Percentiles rank a stretch among this genome's conserved stretches.
These are phyloP conservation scores for Juglanconis sp. DNA, from an alignment of 2,329 filamentous ascomycete species.

Conservation along the genomic window DNA sequence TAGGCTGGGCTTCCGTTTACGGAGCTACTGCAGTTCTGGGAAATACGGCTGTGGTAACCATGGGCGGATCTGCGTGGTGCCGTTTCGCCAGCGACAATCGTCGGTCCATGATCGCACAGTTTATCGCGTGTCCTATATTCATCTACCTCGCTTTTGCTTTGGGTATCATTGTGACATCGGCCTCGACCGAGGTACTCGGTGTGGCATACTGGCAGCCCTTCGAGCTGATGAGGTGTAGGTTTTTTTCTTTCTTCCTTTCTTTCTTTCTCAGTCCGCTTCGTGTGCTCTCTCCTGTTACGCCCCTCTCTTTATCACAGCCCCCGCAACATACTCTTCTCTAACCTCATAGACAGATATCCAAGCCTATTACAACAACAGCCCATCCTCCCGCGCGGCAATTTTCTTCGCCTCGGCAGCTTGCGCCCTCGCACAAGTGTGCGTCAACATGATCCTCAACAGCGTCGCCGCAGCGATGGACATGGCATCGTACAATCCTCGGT, in stretches of 20 bases:
- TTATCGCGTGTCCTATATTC: constrained; percentile 8
- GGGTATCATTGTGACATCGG: constrained; percentile 9
- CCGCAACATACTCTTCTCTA: neutral
- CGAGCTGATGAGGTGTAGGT: neutral
- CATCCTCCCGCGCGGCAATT: constrained; percentile 3
- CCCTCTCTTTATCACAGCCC: no score
- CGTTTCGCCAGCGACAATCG: constrained; percentile 4
- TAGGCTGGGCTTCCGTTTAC: constrained; percentile 8
- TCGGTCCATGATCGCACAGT: constrained; percentile 8
- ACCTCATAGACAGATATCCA: neutral
- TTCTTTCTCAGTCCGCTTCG: no score
- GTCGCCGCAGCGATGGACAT: constrained; percentile 13
- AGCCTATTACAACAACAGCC: constrained; percentile 6
- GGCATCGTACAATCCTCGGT: constrained; percentile 5
- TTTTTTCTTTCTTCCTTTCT: neutral
- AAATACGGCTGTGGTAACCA: constrained; percentile 8
- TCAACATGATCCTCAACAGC: constrained; percentile 12
- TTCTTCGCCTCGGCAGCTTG: constrained; percentile 10
- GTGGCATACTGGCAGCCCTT: constrained; percentile 12
- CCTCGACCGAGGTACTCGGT: constrained; percentile 3
- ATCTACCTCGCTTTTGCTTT: constrained; percentile 6
- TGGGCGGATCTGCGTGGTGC: constrained; percentile 11
- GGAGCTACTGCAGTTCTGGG: constrained; percentile 9
- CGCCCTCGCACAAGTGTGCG: constrained; percentile 7
- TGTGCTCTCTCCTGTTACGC: no score